A percentile compares a stretch with the other conserved stretches of the same genome.
These are phyloP conservation scores for Uronychia setigera DNA, from an alignment of 73 alveolate genomes.

Conservation along the genomic window DNA sequence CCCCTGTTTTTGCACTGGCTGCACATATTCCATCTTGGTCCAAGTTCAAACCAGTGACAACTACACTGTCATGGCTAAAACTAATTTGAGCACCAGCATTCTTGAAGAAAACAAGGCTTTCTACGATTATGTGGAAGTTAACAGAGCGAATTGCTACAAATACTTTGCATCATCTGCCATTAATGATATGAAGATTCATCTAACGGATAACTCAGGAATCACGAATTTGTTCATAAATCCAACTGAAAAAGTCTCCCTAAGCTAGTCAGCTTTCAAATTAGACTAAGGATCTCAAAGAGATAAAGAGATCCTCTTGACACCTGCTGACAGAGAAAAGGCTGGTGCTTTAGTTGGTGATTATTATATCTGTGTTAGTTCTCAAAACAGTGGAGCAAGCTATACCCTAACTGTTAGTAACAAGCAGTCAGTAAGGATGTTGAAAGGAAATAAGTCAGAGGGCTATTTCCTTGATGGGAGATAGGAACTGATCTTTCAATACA, in stretches of 20 bases:
- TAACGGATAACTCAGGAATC: conserved; percentile 33
- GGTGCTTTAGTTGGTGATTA: conserved; percentile 17
- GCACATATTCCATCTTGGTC: conserved; percentile 54
- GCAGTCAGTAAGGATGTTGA: not conserved
- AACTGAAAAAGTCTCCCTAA: not conserved
- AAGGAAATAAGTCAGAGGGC: conserved; percentile 22
- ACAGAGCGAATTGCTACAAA: conserved; percentile 4
- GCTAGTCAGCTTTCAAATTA: not conserved
- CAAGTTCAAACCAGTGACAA: conserved; percentile 21
- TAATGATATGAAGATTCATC: conserved; percentile 19
- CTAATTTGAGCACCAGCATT: not conserved
- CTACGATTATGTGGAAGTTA: conserved; percentile 9
- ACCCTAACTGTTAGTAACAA: conserved; percentile 10
- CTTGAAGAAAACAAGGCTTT: not conserved
- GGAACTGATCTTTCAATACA: conserved; percentile 7
- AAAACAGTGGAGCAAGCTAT: conserved; percentile 10
- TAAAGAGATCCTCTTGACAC: conserved; percentile 33
- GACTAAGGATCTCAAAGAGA: conserved; percentile 18
- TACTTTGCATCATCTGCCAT: conserved; percentile 5
- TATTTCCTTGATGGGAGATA: conserved; percentile 13
- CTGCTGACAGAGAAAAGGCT: conserved; percentile 18
- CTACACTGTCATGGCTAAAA: conserved; percentile 8
- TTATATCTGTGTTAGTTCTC: conserved; percentile 18
- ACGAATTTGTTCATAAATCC: conserved; percentile 39
- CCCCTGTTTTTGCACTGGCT: conserved; percentile 66